Evolutionary conservation across 139 green algal genomes (phyloP).

Genomic region (Coelastrella sp.): DNA sequence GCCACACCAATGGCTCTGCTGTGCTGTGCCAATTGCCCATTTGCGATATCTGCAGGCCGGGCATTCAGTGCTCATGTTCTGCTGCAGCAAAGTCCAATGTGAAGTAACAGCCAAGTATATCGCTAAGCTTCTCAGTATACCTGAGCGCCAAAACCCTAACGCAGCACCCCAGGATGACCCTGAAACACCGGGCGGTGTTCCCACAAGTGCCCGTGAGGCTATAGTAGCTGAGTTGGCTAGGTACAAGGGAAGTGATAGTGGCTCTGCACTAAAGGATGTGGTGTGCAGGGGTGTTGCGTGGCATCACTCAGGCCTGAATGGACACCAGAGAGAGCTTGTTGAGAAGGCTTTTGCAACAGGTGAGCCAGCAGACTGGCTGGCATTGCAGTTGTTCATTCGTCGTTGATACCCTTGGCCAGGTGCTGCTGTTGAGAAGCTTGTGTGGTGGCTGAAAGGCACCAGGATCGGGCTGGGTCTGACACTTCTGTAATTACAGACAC

Average conservation of each 20-base stretch:
- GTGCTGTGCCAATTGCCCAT: too few species aligned
- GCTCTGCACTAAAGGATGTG: slow-evolving; percentile 20
- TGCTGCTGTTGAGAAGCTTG: not conserved
- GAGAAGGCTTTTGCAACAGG: slow-evolving; percentile 79
- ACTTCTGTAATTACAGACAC: too few species aligned
- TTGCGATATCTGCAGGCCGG: slow-evolving; percentile 63
- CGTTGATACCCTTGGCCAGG: too few species aligned
- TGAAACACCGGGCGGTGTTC: not conserved
- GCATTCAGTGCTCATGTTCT: slow-evolving; percentile 94
- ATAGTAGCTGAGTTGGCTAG: slow-evolving; percentile 8
- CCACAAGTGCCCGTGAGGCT: not conserved
- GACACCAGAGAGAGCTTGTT: slow-evolving; percentile 69
- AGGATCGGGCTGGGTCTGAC: not conserved
- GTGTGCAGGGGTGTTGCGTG: slow-evolving; percentile 83
- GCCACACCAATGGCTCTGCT: too few species aligned
- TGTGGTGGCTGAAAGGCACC: too few species aligned
- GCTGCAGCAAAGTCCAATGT: slow-evolving; percentile 76
- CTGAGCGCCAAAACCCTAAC: slow-evolving; percentile 5
- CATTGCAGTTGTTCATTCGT: too few species aligned
- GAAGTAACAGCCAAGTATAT: slow-evolving; percentile 40
- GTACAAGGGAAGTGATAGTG: not conserved
- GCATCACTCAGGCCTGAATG: slow-evolving; percentile 66
- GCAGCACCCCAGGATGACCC: not conserved
- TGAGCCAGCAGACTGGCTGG: not conserved
- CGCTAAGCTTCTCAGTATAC: not conserved